A percentile compares a stretch with the other conserved stretches of the same genome.
These are phyloP conservation scores for Pythium dissimile DNA, from an alignment of 352 stramenopile genomes.

Conservation along the genomic window DNA sequence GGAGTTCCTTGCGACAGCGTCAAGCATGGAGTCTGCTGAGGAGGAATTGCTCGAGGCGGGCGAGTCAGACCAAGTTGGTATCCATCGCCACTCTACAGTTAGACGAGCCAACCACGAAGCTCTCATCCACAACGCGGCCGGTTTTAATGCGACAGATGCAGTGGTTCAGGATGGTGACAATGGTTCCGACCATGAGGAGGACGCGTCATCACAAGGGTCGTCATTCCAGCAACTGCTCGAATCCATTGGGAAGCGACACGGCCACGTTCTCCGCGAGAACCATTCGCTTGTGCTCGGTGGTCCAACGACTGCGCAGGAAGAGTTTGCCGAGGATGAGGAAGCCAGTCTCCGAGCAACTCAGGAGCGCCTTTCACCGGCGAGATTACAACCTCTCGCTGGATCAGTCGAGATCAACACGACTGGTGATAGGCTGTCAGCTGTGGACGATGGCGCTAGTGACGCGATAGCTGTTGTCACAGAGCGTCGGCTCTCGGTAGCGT, in stretches of 20 bases:
- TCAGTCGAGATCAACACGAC: not conserved
- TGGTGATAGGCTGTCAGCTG: not conserved
- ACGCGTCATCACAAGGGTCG: not conserved
- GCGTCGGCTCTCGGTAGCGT: conserved; percentile 7
- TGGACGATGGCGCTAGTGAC: not conserved
- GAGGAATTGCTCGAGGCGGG: too few species aligned
- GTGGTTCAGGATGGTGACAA: not conserved
- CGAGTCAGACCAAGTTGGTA: too few species aligned
- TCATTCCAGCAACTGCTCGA: conserved; percentile 58
- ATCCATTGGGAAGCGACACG: conserved; percentile 33
- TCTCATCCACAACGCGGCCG: not conserved
- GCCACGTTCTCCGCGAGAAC: conserved; percentile 3
- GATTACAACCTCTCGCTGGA: not conserved
- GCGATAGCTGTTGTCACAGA: conserved; percentile 16
- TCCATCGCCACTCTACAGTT: too few species aligned
- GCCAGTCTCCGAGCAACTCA: conserved; percentile 21
- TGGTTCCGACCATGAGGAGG: not conserved
- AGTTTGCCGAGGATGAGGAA: conserved; percentile 51
- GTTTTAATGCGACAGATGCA: not conserved
- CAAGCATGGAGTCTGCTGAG: conserved; percentile 2
- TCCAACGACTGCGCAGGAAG: conserved; percentile 27
- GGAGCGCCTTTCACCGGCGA: not conserved
- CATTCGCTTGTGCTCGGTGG: conserved; percentile 34
- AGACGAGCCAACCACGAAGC: too few species aligned
- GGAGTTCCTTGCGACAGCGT: conserved; percentile 11